Percentiles rank a stretch among this genome's conserved stretches.
phyloP scores from a whole-genome alignment of 75 land plant genomes.

The Chamaecyparis obtusa region DNA sequence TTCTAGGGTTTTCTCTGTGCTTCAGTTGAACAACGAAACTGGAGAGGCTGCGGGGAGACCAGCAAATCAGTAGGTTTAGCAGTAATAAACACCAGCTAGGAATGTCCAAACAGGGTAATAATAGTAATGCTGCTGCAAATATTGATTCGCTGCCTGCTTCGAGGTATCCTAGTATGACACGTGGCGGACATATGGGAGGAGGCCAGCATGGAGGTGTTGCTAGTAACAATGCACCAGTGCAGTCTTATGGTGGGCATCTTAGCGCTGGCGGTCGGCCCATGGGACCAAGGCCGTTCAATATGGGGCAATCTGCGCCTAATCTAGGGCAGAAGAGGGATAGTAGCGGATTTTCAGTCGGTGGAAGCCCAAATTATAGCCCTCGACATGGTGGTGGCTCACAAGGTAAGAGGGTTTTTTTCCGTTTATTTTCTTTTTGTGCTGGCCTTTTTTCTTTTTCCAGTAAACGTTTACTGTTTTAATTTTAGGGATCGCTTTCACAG shows the following conservation, averaged over 20 bases:
- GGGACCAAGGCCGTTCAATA: background rate
- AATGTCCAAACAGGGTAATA: background rate
- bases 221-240: background rate
- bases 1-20: background rate
- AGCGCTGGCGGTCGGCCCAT: background rate
- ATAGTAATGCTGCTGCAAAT: background rate
- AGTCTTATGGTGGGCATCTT: background rate
- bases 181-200: background rate
- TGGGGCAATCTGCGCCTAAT: background rate
- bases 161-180: background rate
- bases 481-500: no score
- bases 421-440: background rate
- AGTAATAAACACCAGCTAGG: background rate
- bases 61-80: background rate
- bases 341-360: background rate
- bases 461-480: no score
- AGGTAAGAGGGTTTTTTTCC: background rate
- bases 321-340: slow-evolving; percentile 1
- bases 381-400: background rate
- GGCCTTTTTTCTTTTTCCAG: background rate
- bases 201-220: background rate
- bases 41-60: slow-evolving; percentile 7
- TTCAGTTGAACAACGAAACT: background rate
- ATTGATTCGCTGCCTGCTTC: background rate
- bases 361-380: background rate